Evolutionary conservation across 495 filamentous ascomycete species (phyloP), one percentile per base, ranked within the genome.

Genomic region (Trichoderma erinaceum): DNA sequence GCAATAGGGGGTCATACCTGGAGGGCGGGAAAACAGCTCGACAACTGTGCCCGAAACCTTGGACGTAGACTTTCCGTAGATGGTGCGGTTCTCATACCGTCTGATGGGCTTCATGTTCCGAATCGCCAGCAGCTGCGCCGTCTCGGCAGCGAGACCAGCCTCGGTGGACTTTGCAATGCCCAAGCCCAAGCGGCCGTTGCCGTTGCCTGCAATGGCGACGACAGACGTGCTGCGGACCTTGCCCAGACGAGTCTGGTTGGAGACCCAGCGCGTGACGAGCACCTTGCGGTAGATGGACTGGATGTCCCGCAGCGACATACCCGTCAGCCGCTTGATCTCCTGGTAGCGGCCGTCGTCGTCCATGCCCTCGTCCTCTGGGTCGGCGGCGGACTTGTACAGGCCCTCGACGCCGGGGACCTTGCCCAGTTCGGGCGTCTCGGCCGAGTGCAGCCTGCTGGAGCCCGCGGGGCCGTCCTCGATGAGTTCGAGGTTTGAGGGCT

Each of bases 241-340:
- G 71, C 95, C 95, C 78, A 99, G 86, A 81, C 92, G 90, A 38
- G 96, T 98, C 84, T 97, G 93, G 78, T 99, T 99, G 69, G 84
- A 80, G 61, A 99, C 96, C 1, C 75, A 75, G 72, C 93, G 89
- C 3, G 68, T 66, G 25, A 96, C 90, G 32, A 99, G 73, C 15
- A 79, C 78, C 81, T 92, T 95, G 27, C 81, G 76, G 29, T 80
- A 78, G 65, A 91, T 76, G 1, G 70, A 52, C 15, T 78, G 58
- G 63, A 97, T 86, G 48, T 90, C 74, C 10, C 78, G 67, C 68
- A 83, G 71, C 12, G 76, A 80, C 78, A 91, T 83, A 66, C 92
- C 92, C 29, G 90, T 93, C 68, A 85, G 81, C 79, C 85, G 80
- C 75, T 90, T 86, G 68, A 96, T 77, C 38, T 78, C 73, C 72